phyloP scores from a whole-genome alignment of 129 eudicot genomes.

The Arctium lappa region DNA sequence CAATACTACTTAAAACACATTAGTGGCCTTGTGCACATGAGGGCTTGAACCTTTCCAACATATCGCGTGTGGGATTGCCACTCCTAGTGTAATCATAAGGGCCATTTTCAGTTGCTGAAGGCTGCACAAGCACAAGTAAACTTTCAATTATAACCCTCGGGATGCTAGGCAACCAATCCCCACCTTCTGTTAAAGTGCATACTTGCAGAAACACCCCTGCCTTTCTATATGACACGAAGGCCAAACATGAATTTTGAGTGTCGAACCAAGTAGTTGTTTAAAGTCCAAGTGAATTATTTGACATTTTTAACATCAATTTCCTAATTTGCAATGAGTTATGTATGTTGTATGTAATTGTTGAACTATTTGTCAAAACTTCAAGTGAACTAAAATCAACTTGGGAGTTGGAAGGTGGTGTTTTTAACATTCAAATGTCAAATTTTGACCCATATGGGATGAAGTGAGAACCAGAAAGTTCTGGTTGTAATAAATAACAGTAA shows the following conservation, averaged over 20 bases:
- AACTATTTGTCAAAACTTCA: not conserved
- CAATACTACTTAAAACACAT: not conserved
- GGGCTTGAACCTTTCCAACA: constrained; percentile 63
- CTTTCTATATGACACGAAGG: not conserved
- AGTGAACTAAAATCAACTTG: not conserved
- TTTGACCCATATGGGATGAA: not conserved
- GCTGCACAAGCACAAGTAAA: constrained; percentile 39
- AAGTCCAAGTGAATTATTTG: not conserved
- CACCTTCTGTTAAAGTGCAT: not conserved
- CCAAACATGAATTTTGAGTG: not conserved
- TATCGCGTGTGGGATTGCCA: constrained; percentile 96
- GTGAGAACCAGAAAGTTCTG: not conserved
- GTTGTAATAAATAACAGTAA: not conserved
- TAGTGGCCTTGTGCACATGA: not conserved
- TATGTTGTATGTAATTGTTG: not conserved
- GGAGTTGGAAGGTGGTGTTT: not conserved
- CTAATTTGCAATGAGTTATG: not conserved
- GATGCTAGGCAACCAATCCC: not conserved
- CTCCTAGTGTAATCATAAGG: constrained; percentile 96
- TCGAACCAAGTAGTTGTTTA: not conserved
- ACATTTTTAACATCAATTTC: not conserved
- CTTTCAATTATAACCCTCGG: not conserved
- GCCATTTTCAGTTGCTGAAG: constrained; percentile 77
- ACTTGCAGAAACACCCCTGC: not conserved
- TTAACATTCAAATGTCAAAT: not conserved